phyloP scores from a whole-genome alignment of 257 asterid species.

The Solanum clarkiae region DNA sequence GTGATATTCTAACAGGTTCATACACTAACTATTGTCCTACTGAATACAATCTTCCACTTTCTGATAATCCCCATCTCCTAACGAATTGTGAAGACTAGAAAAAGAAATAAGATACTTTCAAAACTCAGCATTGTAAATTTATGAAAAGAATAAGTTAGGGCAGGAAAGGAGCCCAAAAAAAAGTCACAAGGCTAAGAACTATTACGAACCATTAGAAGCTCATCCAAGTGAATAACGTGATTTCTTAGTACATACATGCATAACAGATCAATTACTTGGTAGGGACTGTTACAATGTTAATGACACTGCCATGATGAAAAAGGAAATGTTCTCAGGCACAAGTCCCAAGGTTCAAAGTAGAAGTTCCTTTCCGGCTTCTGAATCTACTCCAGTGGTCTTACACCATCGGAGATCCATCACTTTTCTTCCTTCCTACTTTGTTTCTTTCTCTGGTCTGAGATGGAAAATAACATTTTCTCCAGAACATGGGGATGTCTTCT shows the following conservation, averaged over 20 bases:
- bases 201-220: neutral
- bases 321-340: neutral
- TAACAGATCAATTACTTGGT: neutral
- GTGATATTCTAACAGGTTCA: neutral
- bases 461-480: neutral
- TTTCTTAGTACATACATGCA: neutral
- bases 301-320: neutral
- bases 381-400: neutral
- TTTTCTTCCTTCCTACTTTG: neutral
- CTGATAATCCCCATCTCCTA: neutral
- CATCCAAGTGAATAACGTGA: neutral
- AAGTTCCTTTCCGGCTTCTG: neutral
- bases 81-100: neutral
- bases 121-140: neutral
- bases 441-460: neutral
- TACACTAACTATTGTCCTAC: neutral
- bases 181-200: neutral
- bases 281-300: neutral
- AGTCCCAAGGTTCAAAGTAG: neutral
- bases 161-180: neutral
- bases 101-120: neutral
- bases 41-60: neutral
- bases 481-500: neutral
- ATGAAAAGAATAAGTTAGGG: neutral
- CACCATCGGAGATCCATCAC: neutral